Conservation (phyloP, 495 filamentous ascomycete genomes). For the Pseudotulostoma volvatum region DNA sequence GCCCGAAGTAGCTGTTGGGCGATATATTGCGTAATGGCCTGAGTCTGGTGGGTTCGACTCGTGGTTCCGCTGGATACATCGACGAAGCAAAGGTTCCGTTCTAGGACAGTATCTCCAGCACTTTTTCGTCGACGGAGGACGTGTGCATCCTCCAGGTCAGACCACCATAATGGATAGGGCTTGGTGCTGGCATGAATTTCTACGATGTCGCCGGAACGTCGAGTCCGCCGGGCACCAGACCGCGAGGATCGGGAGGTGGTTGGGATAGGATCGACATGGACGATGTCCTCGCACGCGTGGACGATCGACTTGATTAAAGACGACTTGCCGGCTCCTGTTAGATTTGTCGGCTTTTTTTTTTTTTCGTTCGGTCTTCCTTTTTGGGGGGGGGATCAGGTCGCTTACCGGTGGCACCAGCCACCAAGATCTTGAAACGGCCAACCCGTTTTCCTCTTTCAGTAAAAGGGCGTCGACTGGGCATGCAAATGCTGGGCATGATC, state of each 20-base stretch:
- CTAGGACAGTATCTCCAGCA: constrained; percentile 63
- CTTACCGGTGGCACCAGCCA: constrained; percentile 71
- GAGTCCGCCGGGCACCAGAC: constrained; percentile 13
- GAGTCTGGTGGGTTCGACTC: constrained; percentile 49
- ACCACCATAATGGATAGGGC: constrained; percentile 89
- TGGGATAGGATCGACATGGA: constrained; percentile 74
- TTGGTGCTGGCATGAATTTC: constrained; percentile 90
- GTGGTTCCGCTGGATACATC: constrained; percentile 61
- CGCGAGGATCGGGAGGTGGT: constrained; percentile 22
- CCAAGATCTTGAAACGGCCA: constrained; percentile 71
- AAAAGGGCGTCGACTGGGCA: constrained; percentile 87
- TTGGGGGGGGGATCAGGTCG: constrained; percentile 1
- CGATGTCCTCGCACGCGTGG: constrained; percentile 88
- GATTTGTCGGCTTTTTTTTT: background rate
- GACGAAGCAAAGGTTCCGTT: constrained; percentile 89
- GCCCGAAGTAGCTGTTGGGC: constrained; percentile 54
- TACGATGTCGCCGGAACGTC: constrained; percentile 29
- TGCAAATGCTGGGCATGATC: constrained; percentile 93
- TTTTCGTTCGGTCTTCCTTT: background rate
- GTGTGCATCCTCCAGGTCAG: constrained; percentile 63
- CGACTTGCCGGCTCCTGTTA: constrained; percentile 58
- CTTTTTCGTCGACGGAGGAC: constrained; percentile 61
- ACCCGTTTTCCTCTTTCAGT: constrained; percentile 71
- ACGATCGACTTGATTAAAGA: constrained; percentile 86
- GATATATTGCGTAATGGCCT: constrained; percentile 57